A percentile compares a stretch with the other conserved stretches of the same genome.
phyloP scores from a whole-genome alignment of 805 yeast genomes.

The Wickerhamiella sorbophila region DNA sequence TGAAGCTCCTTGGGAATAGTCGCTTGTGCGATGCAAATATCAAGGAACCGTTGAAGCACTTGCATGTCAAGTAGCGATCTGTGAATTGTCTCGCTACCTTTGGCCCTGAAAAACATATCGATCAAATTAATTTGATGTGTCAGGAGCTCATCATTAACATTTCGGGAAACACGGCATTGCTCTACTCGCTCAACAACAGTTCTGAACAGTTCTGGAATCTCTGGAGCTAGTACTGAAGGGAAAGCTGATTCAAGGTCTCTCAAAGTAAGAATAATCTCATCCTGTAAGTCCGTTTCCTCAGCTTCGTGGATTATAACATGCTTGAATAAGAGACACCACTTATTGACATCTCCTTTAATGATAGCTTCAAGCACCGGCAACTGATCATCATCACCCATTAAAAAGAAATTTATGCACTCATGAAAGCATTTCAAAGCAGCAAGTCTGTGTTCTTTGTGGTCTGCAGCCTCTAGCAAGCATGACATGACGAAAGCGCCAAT shows the following conservation, averaged over 20 bases:
- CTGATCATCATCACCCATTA: slow-evolving; percentile 21
- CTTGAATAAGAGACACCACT: slow-evolving; percentile 11
- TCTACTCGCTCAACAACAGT: slow-evolving; percentile 6
- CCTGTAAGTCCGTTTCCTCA: slow-evolving; percentile 6
- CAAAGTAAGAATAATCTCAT: slow-evolving; percentile 15
- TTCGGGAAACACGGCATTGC: neutral
- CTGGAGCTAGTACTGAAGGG: slow-evolving; percentile 11
- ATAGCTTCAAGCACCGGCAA: slow-evolving; percentile 11
- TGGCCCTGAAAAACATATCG: slow-evolving; percentile 10
- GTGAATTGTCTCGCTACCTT: slow-evolving; percentile 1
- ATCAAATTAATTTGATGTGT: slow-evolving; percentile 13
- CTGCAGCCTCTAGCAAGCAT: slow-evolving; percentile 15
- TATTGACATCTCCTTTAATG: slow-evolving; percentile 11
- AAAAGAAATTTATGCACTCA: slow-evolving; percentile 21
- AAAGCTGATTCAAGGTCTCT: slow-evolving; percentile 17
- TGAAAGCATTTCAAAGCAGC: slow-evolving; percentile 24
- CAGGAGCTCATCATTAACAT: slow-evolving; percentile 8
- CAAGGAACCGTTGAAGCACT: slow-evolving; percentile 6
- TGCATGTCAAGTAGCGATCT: slow-evolving; percentile 2
- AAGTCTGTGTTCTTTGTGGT: slow-evolving; percentile 8
- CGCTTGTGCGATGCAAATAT: slow-evolving; percentile 27
- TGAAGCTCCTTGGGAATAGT: slow-evolving; percentile 30
- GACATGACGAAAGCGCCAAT: slow-evolving; percentile 30
- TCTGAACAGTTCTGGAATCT: slow-evolving; percentile 11
- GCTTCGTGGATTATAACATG: neutral